Conservation (phyloP, 331 rosid genomes). For the Malus hybrid region DNA sequence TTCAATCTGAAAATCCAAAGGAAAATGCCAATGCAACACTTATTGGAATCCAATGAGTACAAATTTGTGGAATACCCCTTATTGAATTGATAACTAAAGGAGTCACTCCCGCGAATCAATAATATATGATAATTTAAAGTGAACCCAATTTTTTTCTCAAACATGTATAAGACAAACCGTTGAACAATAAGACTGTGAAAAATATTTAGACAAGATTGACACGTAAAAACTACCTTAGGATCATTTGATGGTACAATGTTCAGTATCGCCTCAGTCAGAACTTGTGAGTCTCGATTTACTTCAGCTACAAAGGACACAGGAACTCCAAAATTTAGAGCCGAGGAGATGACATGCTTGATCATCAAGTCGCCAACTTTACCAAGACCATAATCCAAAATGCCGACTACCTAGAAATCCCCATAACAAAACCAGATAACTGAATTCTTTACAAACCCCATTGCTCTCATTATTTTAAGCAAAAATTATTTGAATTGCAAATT, state of each 20-base stretch:
- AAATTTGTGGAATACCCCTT: neutral
- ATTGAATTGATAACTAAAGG: neutral
- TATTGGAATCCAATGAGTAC: neutral
- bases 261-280: constrained; percentile 29
- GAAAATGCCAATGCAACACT: neutral
- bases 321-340: constrained; percentile 40
- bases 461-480: neutral
- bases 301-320: constrained; percentile 53
- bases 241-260: constrained; percentile 46
- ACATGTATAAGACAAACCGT: neutral
- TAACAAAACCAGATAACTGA: constrained; percentile 9
- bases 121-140: neutral
- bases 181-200: neutral
- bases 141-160: neutral
- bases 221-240: constrained; percentile 37
- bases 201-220: constrained; percentile 1
- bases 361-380: constrained; percentile 83
- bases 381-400: constrained; percentile 81
- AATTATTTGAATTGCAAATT: neutral
- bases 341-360: constrained; percentile 57
- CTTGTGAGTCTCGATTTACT: constrained; percentile 32
- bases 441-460: neutral
- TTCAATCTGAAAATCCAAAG: constrained; percentile 46
- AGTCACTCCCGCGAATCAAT: neutral
- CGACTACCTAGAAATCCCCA: constrained; percentile 44